Percentiles rank a stretch among this genome's conserved stretches.
Evolutionary conservation across 306 rosid species (phyloP).

Genomic region (Casuarina cunninghamiana): DNA sequence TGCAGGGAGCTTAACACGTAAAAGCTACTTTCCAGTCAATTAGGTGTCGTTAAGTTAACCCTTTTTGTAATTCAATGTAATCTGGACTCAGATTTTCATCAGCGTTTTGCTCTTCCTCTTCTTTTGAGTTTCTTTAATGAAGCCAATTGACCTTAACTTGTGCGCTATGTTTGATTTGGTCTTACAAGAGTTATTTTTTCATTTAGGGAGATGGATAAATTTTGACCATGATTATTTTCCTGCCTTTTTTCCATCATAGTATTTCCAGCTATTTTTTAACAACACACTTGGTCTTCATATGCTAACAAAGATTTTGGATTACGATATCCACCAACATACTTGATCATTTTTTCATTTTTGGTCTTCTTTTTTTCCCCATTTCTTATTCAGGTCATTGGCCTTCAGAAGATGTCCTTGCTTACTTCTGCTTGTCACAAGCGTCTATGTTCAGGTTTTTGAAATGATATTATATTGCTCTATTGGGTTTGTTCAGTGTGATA

Average conservation of each 20-base stretch:
- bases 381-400: slow-evolving; percentile 91
- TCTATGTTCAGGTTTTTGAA: slow-evolving; percentile 65
- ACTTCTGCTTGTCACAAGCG: slow-evolving; percentile 63
- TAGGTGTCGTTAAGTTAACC: neutral
- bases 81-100: neutral
- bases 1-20: neutral
- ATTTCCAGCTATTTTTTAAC: neutral
- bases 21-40: neutral
- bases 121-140: neutral
- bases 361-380: slow-evolving; percentile 11
- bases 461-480: neutral
- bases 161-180: neutral
- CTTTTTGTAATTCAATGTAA: neutral
- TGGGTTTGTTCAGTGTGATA: too few relatives aligned
- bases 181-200: neutral
- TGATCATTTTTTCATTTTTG: neutral
- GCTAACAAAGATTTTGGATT: neutral
- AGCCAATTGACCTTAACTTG: neutral
- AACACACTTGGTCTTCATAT: neutral
- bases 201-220: neutral
- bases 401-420: slow-evolving; percentile 93
- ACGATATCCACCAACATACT: neutral
- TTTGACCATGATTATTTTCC: neutral
- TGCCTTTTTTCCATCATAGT: neutral
- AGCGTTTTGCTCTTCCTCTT: neutral